Conservation (phyloP, 2,329 filamentous ascomycete species). For the Aspergillus floridensis region DNA sequence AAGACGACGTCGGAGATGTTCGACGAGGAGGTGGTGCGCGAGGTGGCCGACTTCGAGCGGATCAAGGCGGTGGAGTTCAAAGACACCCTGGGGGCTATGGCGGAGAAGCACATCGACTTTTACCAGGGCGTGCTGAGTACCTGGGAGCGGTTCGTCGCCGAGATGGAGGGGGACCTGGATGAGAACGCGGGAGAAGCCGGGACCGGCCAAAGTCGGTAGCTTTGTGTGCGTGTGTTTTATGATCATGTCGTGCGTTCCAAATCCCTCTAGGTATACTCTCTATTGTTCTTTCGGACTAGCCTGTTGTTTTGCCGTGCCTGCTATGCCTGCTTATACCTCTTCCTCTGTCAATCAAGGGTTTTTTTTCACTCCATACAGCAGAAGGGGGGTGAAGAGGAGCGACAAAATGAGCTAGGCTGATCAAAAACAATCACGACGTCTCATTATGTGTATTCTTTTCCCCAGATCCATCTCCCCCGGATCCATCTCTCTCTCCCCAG, state of each 20-base stretch:
- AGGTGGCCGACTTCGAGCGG: slow-evolving; percentile 89
- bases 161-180: slow-evolving; percentile 69
- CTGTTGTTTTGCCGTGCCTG: neutral
- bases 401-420: too few species aligned
- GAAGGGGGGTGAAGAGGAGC: too few species aligned
- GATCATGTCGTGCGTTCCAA: neutral
- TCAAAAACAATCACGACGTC: too few species aligned
- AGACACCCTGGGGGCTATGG: slow-evolving; percentile 76
- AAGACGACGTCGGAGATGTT: slow-evolving; percentile 88
- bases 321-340: neutral
- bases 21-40: slow-evolving; percentile 91
- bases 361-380: too few species aligned
- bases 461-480: neutral
- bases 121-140: slow-evolving; percentile 75
- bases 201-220: neutral
- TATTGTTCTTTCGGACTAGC: neutral
- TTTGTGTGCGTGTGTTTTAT: neutral
- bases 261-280: neutral
- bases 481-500: neutral
- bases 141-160: slow-evolving; percentile 86
- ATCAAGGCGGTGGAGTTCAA: slow-evolving; percentile 95
- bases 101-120: slow-evolving; percentile 82
- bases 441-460: too few species aligned
- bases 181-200: slow-evolving; percentile 18
- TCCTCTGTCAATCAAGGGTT: neutral